Evolutionary conservation across 2,329 filamentous ascomycete species (phyloP).

Genomic region (Dendryphion nanum): DNA sequence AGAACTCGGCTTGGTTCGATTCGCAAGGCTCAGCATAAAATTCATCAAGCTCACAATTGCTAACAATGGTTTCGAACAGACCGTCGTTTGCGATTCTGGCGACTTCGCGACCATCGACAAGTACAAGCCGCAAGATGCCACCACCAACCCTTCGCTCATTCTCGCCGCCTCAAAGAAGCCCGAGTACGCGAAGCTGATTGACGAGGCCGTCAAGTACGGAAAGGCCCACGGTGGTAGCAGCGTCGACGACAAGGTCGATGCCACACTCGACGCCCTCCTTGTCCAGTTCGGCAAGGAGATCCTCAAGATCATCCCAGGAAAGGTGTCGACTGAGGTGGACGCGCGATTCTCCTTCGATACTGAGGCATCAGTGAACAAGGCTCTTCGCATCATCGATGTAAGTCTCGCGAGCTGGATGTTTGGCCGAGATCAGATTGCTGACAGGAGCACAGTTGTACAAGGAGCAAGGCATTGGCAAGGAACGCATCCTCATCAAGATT

Average conservation of each 20-base stretch:
- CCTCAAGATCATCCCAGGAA: conserved; percentile 92
- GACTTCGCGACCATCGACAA: conserved; percentile 84
- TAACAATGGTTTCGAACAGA: conserved; percentile 50
- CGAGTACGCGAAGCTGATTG: conserved; percentile 91
- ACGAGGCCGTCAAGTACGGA: conserved; percentile 79
- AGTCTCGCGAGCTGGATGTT: conserved; percentile 26
- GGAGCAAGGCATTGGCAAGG: conserved; percentile 85
- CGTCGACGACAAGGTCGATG: conserved; percentile 81
- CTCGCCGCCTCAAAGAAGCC: conserved; percentile 97
- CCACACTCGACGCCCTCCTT: conserved; percentile 86
- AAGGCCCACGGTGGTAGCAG: conserved; percentile 68
- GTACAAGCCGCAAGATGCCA: conserved; percentile 99
- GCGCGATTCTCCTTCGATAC: conserved; percentile 95
- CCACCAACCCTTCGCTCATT: conserved; percentile 98
- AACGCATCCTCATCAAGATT: conserved; percentile 96
- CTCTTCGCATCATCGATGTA: conserved; percentile 94
- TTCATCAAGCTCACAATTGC: conserved; percentile 1
- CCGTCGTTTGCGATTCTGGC: conserved; percentile 97
- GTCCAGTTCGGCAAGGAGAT: conserved; percentile 99
- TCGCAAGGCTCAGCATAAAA: conserved; percentile 1
- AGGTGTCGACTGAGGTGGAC: conserved; percentile 98
- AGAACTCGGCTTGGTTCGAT: too few species aligned
- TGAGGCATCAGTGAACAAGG: conserved; percentile 89
- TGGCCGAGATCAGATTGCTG: conserved; percentile 3
- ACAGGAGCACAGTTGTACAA: conserved; percentile 75